Percentiles rank a stretch among this genome's conserved stretches.
Evolutionary conservation across 1,284 basidiomycete genomes (phyloP).

Genomic region (Fomitopsis palustris): DNA sequence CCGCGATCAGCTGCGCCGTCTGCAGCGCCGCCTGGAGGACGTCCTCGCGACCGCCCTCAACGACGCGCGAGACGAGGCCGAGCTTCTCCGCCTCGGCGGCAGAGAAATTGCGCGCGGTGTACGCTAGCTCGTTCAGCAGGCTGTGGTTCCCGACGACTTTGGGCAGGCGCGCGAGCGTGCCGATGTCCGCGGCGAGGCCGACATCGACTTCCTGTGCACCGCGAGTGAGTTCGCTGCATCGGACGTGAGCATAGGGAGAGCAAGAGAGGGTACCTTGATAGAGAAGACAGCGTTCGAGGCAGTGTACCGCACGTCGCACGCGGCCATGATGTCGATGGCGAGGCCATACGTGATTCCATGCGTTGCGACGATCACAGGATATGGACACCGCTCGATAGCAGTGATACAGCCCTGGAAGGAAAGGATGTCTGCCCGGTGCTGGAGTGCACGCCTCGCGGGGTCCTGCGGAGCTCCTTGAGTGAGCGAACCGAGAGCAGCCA

Average conservation of each 20-base stretch:
- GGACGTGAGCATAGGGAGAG: not conserved
- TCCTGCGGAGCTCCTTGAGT: slow-evolving; percentile 33
- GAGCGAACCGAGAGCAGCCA: slow-evolving; percentile 29
- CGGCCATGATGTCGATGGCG: slow-evolving; percentile 72
- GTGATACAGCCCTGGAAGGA: slow-evolving; percentile 76
- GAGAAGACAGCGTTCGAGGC: slow-evolving; percentile 63
- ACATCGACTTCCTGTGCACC: slow-evolving; percentile 85
- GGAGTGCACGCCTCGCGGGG: slow-evolving; percentile 51
- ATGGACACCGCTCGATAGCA: slow-evolving; percentile 66
- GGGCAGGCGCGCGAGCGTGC: slow-evolving; percentile 83
- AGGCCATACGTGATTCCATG: slow-evolving; percentile 79
- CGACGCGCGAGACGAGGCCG: slow-evolving; percentile 77
- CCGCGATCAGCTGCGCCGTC: slow-evolving; percentile 65
- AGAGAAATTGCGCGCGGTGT: slow-evolving; percentile 73
- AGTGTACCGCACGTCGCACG: slow-evolving; percentile 82
- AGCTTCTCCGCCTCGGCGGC: slow-evolving; percentile 68
- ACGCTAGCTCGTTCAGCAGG: slow-evolving; percentile 76
- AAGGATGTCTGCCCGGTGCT: slow-evolving; percentile 47
- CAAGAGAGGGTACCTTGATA: slow-evolving; percentile 58
- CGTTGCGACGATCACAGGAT: slow-evolving; percentile 84
- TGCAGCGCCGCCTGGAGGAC: slow-evolving; percentile 61
- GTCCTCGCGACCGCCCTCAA: slow-evolving; percentile 61
- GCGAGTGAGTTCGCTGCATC: not conserved
- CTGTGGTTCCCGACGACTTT: slow-evolving; percentile 82
- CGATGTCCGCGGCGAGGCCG: slow-evolving; percentile 89